Evolutionary conservation across 306 rosid genomes (phyloP).

Genomic region (Prunus dulcis): DNA sequence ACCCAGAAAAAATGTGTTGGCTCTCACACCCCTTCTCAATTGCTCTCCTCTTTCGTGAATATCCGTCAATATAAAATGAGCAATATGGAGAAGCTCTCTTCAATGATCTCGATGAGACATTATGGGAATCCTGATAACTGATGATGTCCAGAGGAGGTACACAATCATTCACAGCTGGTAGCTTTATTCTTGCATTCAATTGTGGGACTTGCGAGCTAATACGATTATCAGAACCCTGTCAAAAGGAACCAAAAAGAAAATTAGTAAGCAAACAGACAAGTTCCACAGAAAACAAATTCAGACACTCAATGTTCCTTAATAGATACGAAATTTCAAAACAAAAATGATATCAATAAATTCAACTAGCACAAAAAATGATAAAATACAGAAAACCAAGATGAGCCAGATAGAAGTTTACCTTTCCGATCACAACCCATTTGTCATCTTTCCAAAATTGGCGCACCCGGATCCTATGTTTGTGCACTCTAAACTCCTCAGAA

Average conservation of each 20-base stretch:
- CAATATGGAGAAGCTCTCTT: slow-evolving; percentile 50
- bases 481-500: slow-evolving; percentile 39
- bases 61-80: slow-evolving; percentile 32
- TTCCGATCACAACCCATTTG: slow-evolving; percentile 53
- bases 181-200: slow-evolving; percentile 16
- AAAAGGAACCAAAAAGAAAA: slow-evolving; percentile 3
- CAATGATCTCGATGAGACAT: slow-evolving; percentile 39
- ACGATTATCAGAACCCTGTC: slow-evolving; percentile 29
- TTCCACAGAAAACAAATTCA: neutral
- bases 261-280: slow-evolving; percentile 9
- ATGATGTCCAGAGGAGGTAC: slow-evolving; percentile 32
- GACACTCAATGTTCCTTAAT: neutral
- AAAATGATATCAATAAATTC: neutral
- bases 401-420: slow-evolving; percentile 38
- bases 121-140: slow-evolving; percentile 37
- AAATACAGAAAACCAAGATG: neutral
- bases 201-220: slow-evolving; percentile 28
- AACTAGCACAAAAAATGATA: neutral
- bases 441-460: slow-evolving; percentile 62
- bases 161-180: slow-evolving; percentile 19
- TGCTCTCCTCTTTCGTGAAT: slow-evolving; percentile 53
- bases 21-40: slow-evolving; percentile 35
- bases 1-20: slow-evolving; percentile 23
- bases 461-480: slow-evolving; percentile 44
- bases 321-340: neutral